A percentile compares a stretch with the other conserved stretches of the same genome.
Evolutionary conservation across 2,329 filamentous ascomycete genomes (phyloP).

Genomic region (Stachybotrys echinatus): DNA sequence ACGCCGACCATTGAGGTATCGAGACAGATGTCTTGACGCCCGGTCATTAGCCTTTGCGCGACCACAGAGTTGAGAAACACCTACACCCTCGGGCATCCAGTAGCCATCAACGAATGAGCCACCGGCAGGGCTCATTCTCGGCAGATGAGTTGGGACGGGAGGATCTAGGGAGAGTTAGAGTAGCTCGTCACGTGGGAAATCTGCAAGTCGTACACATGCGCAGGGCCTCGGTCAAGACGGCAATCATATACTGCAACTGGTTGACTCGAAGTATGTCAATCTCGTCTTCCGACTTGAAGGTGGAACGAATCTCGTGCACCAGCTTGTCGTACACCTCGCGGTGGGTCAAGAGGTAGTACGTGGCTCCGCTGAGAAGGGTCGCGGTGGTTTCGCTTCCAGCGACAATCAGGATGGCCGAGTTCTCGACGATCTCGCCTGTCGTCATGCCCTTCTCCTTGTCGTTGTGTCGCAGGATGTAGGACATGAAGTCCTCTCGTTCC

Average conservation of each 20-base stretch:
- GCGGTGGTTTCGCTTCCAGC: constrained; percentile 28
- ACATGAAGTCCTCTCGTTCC: constrained; percentile 1
- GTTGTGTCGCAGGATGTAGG: background rate
- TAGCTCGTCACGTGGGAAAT: background rate
- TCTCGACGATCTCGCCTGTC: constrained; percentile 3
- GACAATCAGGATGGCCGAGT: constrained; percentile 13
- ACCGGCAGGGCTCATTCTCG: background rate
- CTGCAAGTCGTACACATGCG: background rate
- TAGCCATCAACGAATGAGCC: background rate
- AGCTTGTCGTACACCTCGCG: constrained; percentile 23
- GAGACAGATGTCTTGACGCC: background rate
- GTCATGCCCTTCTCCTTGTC: constrained; percentile 2
- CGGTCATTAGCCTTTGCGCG: background rate
- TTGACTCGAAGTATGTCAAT: constrained; percentile 8
- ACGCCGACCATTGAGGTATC: background rate
- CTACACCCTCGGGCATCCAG: background rate
- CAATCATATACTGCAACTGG: background rate
- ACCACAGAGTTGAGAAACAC: background rate
- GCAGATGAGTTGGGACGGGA: background rate
- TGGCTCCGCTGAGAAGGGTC: constrained; percentile 18
- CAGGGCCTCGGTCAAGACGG: background rate
- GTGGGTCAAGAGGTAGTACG: constrained; percentile 21
- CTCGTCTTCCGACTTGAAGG: constrained; percentile 6
- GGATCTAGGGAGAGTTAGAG: background rate
- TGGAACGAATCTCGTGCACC: constrained; percentile 22